Evolutionary conservation across 371 early-diverging fungal species (phyloP).

Genomic region (Circinella umbellata): DNA sequence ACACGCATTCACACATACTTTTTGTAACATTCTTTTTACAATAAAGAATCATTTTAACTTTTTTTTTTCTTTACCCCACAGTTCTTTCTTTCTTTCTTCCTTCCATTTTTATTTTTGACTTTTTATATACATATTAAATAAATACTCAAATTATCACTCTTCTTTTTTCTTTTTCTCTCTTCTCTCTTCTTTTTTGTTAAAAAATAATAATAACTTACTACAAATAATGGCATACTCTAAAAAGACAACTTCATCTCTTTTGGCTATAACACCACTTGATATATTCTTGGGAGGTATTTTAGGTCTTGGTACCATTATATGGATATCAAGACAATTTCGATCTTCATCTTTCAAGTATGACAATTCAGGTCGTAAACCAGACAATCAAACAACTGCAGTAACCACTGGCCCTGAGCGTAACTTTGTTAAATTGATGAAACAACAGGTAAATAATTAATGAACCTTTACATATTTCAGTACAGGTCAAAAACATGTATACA

Average conservation of each 20-base stretch:
- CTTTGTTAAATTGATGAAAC: constrained; percentile 67
- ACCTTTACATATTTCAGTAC: no score
- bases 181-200: neutral
- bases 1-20: no score
- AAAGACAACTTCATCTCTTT: neutral
- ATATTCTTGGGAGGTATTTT: constrained; percentile 19
- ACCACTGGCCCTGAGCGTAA: constrained; percentile 49
- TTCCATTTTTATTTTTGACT: no score
- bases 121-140: no score
- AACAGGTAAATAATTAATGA: constrained; percentile 40
- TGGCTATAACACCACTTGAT: constrained; percentile 16
- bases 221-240: neutral
- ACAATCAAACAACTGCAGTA: neutral
- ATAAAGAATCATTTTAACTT: constrained; percentile 5
- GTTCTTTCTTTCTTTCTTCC: neutral
- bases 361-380: neutral
- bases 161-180: neutral
- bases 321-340: neutral
- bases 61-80: constrained; percentile 6
- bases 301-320: constrained; percentile 17
- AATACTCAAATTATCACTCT: no score
- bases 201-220: neutral
- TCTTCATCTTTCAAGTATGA: neutral
- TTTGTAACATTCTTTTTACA: no score
- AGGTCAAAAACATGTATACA: no score